These are phyloP conservation scores for Talaromyces pinophilus DNA, from an alignment of 2,329 filamentous ascomycete species.

Conservation along the genomic window DNA sequence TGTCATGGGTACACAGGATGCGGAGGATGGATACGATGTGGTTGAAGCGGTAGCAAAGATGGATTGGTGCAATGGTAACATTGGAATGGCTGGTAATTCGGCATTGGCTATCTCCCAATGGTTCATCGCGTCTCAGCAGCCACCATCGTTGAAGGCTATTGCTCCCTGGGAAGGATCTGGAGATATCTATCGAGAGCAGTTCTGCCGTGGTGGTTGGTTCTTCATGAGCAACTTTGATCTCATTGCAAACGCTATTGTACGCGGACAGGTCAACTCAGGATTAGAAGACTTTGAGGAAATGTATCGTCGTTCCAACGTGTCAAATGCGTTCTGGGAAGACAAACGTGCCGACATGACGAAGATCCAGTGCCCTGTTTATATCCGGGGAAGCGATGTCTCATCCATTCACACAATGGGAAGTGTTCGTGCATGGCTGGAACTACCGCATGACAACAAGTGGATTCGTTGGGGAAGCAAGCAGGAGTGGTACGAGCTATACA, in stretches of 20 bases:
- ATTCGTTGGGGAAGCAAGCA: slow-evolving; percentile 45
- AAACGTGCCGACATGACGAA: slow-evolving; percentile 41
- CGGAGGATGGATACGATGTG: slow-evolving; percentile 50
- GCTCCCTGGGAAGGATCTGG: slow-evolving; percentile 52
- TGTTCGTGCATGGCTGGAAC: slow-evolving; percentile 42
- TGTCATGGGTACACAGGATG: slow-evolving; percentile 48
- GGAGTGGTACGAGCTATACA: slow-evolving; percentile 52
- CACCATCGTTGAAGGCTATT: slow-evolving; percentile 47
- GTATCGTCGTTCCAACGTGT: slow-evolving; percentile 37
- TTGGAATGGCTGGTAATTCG: slow-evolving; percentile 50
- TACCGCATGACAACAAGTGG: slow-evolving; percentile 47
- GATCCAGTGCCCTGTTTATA: slow-evolving; percentile 41
- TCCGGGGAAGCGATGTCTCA: slow-evolving; percentile 37
- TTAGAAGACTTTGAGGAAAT: slow-evolving; percentile 49
- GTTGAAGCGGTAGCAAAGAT: slow-evolving; percentile 46
- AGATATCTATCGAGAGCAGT: slow-evolving; percentile 52
- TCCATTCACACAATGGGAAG: slow-evolving; percentile 41
- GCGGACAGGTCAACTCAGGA: slow-evolving; percentile 31
- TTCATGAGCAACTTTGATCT: slow-evolving; percentile 48
- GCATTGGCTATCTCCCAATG: slow-evolving; percentile 47
- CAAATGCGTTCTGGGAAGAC: slow-evolving; percentile 44
- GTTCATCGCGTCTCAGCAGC: slow-evolving; percentile 46
- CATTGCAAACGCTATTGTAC: slow-evolving; percentile 43
- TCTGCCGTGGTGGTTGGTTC: slow-evolving; percentile 45
- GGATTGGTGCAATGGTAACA: slow-evolving; percentile 49